A percentile compares a stretch with the other conserved stretches of the same genome.
phyloP scores from a whole-genome alignment of 1,139 yeast species.

The Yamadazyma diddensiae region DNA sequence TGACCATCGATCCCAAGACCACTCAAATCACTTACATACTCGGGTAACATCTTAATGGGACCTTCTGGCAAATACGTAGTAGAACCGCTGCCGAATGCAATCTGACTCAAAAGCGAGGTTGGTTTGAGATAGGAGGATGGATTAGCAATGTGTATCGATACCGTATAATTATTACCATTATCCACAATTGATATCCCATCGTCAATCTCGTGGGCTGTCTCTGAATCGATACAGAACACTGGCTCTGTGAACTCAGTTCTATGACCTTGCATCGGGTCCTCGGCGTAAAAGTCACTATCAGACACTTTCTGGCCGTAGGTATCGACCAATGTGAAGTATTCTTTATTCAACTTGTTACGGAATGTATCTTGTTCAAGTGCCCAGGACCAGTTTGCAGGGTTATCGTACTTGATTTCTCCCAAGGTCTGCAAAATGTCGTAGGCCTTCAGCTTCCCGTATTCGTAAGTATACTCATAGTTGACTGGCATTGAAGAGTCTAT shows the following conservation, averaged over 20 bases:
- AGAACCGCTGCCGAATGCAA: constrained; percentile 60
- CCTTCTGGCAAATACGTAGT: constrained; percentile 77
- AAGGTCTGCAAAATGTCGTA: constrained; percentile 38
- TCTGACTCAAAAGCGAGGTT: constrained; percentile 46
- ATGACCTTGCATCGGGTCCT: constrained; percentile 32
- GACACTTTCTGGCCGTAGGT: constrained; percentile 4
- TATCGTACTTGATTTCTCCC: constrained; percentile 22
- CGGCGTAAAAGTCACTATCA: constrained; percentile 23
- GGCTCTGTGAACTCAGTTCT: constrained; percentile 44
- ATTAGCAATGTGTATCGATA: constrained; percentile 83
- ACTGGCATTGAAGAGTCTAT: constrained; percentile 24
- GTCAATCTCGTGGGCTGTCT: constrained; percentile 84
- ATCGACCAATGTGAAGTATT: constrained; percentile 37
- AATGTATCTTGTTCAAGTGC: constrained; percentile 39
- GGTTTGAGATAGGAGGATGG: constrained; percentile 66
- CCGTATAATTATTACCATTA: constrained; percentile 21
- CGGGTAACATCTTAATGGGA: constrained; percentile 69
- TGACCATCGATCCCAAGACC: constrained; percentile 52
- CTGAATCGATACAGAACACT: constrained; percentile 83
- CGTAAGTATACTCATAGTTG: constrained; percentile 33
- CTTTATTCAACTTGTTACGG: constrained; percentile 33
- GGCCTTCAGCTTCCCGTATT: constrained; percentile 47
- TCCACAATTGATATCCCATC: constrained; percentile 76
- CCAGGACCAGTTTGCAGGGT: constrained; percentile 49
- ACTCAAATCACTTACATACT: constrained; percentile 45